These are phyloP conservation scores for Paramecium pentaurelia DNA, from an alignment of 73 alveolate species.

Conservation along the genomic window DNA sequence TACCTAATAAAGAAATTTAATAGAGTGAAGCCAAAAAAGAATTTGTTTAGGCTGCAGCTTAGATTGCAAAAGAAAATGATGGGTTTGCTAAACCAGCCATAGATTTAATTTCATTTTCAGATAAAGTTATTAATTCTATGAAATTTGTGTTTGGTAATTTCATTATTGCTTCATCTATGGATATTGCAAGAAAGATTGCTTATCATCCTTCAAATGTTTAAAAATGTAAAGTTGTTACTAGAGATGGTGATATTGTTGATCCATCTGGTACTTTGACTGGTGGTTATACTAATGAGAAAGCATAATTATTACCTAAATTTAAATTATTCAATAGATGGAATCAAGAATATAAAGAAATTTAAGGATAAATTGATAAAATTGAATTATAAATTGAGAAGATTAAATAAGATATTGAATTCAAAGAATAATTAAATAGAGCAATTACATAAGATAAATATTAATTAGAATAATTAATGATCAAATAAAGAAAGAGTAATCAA, in stretches of 20 bases:
- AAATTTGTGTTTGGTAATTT: slow-evolving; percentile 87
- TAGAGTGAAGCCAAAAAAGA: not conserved
- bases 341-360: not conserved
- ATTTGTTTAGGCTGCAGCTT: slow-evolving; percentile 7
- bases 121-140: slow-evolving; percentile 83
- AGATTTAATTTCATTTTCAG: slow-evolving; percentile 80
- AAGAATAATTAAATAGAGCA: slow-evolving; percentile 35
- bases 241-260: slow-evolving; percentile 86
- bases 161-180: slow-evolving; percentile 83
- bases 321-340: not conserved
- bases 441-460: not conserved
- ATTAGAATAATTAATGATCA: not conserved
- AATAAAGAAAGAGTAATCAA: slow-evolving; percentile 33
- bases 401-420: slow-evolving; percentile 4
- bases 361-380: not conserved
- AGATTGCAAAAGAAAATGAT: slow-evolving; percentile 38
- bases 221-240: slow-evolving; percentile 79
- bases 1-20: slow-evolving; percentile 80
- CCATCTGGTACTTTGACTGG: slow-evolving; percentile 88
- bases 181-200: slow-evolving; percentile 87
- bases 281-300: slow-evolving; percentile 67
- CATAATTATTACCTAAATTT: not conserved
- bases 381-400: not conserved
- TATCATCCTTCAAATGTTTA: slow-evolving; percentile 59
- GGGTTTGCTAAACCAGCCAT: slow-evolving; percentile 82